Evolutionary conservation across 208 protist species (phyloP).

Genomic region (Naegleria fowleri): DNA sequence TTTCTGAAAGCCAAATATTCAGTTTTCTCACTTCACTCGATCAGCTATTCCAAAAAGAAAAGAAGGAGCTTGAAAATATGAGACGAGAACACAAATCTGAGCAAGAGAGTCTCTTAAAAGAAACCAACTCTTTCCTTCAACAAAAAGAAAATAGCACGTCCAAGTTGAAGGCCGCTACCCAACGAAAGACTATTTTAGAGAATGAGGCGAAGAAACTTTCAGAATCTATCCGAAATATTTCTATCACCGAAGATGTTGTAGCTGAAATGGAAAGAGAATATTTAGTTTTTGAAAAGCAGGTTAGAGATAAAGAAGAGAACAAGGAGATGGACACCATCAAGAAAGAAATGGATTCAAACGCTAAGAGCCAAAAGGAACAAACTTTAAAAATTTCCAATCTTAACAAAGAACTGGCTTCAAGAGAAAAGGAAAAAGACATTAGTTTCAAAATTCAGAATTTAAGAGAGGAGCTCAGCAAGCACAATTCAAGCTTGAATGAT

Average conservation of each 20-base stretch:
- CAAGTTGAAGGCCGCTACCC: background rate
- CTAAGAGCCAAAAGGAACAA: background rate
- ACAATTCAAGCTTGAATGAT: background rate
- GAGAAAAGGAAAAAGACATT: conserved; percentile 8
- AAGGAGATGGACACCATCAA: background rate
- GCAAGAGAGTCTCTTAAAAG: background rate
- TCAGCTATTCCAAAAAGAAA: background rate
- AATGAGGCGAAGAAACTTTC: background rate
- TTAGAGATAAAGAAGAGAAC: background rate
- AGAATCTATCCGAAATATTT: background rate
- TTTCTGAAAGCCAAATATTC: background rate
- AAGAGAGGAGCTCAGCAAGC: background rate
- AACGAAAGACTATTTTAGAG: background rate
- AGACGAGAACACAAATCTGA: background rate
- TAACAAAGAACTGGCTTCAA: background rate
- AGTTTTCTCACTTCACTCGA: background rate
- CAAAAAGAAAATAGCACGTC: background rate
- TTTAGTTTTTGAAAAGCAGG: background rate
- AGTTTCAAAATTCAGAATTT: background rate
- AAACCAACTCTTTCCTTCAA: background rate
- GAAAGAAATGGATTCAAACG: background rate
- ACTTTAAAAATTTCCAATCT: background rate
- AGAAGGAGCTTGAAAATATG: background rate
- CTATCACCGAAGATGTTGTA: background rate
- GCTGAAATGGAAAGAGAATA: background rate